These are phyloP conservation scores for Rhodotorula taiwanensis DNA, from an alignment of 768 basidiomycete genomes.

Conservation along the genomic window DNA sequence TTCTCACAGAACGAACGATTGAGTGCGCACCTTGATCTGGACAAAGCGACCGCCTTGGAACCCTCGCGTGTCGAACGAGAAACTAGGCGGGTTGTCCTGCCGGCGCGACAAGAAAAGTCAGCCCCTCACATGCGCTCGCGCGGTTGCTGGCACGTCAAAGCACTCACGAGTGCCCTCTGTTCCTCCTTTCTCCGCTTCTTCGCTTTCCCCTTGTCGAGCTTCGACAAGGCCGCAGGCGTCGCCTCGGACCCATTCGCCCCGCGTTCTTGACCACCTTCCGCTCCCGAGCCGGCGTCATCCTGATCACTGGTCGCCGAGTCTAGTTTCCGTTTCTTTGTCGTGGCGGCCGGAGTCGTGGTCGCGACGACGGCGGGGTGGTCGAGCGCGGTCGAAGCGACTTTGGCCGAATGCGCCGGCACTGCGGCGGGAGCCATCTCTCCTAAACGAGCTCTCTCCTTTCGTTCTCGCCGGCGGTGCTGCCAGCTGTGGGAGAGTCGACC, in stretches of 20 bases:
- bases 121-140: no score
- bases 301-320: neutral
- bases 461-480: no score
- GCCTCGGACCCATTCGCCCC: neutral
- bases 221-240: neutral
- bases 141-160: slow-evolving; percentile 10
- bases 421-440: no score
- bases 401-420: neutral
- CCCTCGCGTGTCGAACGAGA: slow-evolving; percentile 73
- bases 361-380: slow-evolving; percentile 5
- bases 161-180: slow-evolving; percentile 58
- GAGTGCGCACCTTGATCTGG: slow-evolving; percentile 69
- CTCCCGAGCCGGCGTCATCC: neutral
- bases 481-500: no score
- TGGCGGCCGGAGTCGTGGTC: neutral
- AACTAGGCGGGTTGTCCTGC: slow-evolving; percentile 55
- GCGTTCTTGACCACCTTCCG: neutral
- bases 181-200: slow-evolving; percentile 73
- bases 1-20: no score
- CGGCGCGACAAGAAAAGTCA: no score
- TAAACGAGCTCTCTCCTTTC: no score
- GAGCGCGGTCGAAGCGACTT: slow-evolving; percentile 8
- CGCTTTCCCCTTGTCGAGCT: slow-evolving; percentile 51
- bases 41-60: slow-evolving; percentile 71
- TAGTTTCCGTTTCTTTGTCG: slow-evolving; percentile 16